Percentiles rank a stretch among this genome's conserved stretches.
These are phyloP conservation scores for Kitagawia praeruptora DNA, from an alignment of 129 eudicot species.

Conservation along the genomic window DNA sequence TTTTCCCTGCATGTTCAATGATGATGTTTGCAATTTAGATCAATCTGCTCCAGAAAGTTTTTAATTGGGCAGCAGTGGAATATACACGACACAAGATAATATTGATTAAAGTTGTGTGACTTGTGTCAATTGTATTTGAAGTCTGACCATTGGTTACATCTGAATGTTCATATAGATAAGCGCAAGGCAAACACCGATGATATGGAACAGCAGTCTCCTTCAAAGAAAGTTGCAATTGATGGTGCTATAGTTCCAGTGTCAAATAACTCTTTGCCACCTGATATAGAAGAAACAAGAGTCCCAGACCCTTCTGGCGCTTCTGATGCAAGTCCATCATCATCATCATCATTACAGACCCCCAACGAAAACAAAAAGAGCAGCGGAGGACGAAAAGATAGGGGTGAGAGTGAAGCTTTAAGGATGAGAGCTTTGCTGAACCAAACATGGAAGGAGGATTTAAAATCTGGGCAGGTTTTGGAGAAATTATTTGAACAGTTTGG, in stretches of 20 bases:
- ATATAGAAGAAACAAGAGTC: slow-evolving; percentile 17
- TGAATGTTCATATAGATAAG: slow-evolving; percentile 31
- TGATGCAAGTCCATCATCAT: slow-evolving; percentile 24
- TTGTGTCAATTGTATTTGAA: not conserved
- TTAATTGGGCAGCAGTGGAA: not conserved
- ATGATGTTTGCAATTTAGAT: not conserved
- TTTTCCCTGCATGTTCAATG: not conserved
- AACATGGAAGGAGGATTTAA: slow-evolving; percentile 65
- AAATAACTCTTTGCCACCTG: slow-evolving; percentile 19
- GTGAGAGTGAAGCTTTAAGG: slow-evolving; percentile 18
- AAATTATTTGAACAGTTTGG: slow-evolving; percentile 48
- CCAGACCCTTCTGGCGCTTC: slow-evolving; percentile 16
- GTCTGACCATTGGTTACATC: slow-evolving; percentile 7
- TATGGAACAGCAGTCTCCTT: slow-evolving; percentile 38
- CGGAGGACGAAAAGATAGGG: slow-evolving; percentile 7
- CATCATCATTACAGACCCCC: slow-evolving; percentile 17
- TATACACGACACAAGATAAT: not conserved
- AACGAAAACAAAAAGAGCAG: slow-evolving; percentile 11
- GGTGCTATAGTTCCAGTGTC: slow-evolving; percentile 31
- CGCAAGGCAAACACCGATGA: slow-evolving; percentile 36
- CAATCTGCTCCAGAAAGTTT: not conserved
- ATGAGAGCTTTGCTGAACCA: slow-evolving; percentile 44
- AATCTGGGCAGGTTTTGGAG: slow-evolving; percentile 46
- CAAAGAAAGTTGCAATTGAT: slow-evolving; percentile 36
- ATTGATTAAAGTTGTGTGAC: not conserved